A percentile compares a stretch with the other conserved stretches of the same genome.
Evolutionary conservation across 2,329 filamentous ascomycete genomes (phyloP).

Genomic region (Beauveria pseudobassiana): DNA sequence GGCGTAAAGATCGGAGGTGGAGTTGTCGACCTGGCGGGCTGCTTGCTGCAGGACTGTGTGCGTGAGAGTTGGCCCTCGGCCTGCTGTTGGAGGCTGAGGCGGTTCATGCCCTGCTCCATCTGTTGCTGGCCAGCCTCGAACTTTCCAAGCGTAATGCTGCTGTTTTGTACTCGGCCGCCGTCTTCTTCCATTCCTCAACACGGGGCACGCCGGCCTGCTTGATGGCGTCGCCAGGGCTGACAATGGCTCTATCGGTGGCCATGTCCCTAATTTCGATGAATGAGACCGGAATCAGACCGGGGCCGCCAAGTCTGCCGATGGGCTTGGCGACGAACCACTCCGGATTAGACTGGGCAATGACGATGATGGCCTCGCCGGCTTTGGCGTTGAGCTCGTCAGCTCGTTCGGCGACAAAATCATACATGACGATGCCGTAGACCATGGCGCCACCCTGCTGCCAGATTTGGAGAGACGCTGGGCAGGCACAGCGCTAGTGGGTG

Average conservation of each 20-base stretch:
- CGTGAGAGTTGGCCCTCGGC: not conserved
- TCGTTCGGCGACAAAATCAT: slow-evolving; percentile 90
- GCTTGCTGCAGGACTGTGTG: not conserved
- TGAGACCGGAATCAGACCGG: slow-evolving; percentile 89
- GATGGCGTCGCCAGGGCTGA: slow-evolving; percentile 78
- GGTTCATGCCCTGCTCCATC: slow-evolving; percentile 13
- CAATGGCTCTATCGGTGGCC: slow-evolving; percentile 73
- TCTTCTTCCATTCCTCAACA: slow-evolving; percentile 99
- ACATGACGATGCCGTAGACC: slow-evolving; percentile 95
- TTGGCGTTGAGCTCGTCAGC: slow-evolving; percentile 96
- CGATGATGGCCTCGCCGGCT: slow-evolving; percentile 92
- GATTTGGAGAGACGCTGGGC: slow-evolving; percentile 39
- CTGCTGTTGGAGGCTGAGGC: slow-evolving; percentile 24
- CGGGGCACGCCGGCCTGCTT: slow-evolving; percentile 81
- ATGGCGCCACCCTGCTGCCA: slow-evolving; percentile 61
- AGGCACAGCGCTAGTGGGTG: slow-evolving; percentile 15
- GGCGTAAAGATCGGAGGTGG: slow-evolving; percentile 54
- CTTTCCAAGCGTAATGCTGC: slow-evolving; percentile 91
- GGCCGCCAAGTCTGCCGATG: slow-evolving; percentile 93
- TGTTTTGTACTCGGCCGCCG: slow-evolving; percentile 99
- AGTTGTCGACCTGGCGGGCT: slow-evolving; percentile 22
- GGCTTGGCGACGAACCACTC: slow-evolving; percentile 99
- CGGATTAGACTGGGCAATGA: slow-evolving; percentile 95
- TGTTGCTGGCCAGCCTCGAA: slow-evolving; percentile 53
- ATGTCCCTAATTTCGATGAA: slow-evolving; percentile 97